Evolutionary conservation across 2,329 filamentous ascomycete genomes (phyloP).

Genomic region (Colletotrichum endophyticum): DNA sequence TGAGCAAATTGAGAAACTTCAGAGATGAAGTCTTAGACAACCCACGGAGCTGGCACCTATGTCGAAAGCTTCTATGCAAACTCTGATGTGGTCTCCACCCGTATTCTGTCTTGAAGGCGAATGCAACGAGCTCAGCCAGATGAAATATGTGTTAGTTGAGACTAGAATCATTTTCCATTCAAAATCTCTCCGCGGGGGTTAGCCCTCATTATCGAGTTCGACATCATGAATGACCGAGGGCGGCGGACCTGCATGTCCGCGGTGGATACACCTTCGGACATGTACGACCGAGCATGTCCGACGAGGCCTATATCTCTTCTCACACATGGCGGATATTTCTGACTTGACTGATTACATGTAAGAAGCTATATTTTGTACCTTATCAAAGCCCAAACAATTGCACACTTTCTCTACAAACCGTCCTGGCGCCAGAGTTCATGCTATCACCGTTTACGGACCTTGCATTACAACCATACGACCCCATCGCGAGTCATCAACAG

Average conservation of each 20-base stretch:
- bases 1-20: rapidly evolving
- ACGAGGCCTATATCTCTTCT: neutral
- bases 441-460: neutral
- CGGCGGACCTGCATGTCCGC: neutral
- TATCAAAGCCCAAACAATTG: neutral
- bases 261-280: neutral
- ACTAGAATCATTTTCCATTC: neutral
- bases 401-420: neutral
- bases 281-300: neutral
- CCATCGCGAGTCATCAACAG: neutral
- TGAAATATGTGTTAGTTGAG: neutral
- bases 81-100: neutral
- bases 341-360: neutral
- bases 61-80: rapidly evolving
- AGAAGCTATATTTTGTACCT: too few relatives aligned
- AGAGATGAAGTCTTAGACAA: neutral
- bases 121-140: neutral
- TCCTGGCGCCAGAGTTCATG: rapidly evolving
- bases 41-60: rapidly evolving
- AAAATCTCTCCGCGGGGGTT: neutral
- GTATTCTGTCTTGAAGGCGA: neutral
- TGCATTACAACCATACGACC: rapidly evolving
- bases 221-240: neutral
- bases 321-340: neutral
- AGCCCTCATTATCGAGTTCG: rapidly evolving